phyloP scores from a whole-genome alignment of 208 protist genomes.

The Phytomonas serpens region DNA sequence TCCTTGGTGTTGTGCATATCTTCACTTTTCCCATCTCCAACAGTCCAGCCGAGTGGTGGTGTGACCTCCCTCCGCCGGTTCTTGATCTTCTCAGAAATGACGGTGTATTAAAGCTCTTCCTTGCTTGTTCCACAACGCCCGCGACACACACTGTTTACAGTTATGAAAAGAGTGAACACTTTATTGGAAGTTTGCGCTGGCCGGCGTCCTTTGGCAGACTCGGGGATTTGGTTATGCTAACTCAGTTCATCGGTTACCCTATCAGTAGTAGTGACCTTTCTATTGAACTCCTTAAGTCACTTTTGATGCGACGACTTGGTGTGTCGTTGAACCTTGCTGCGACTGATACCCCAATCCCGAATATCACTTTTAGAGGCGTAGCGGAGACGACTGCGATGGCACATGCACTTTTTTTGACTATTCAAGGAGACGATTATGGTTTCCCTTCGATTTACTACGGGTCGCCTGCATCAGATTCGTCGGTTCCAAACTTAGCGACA shows the following conservation, averaged over 20 bases:
- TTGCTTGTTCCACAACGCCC: not conserved
- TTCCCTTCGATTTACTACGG: not conserved
- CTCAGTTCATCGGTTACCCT: not conserved
- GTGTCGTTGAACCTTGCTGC: not conserved
- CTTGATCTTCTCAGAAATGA: not conserved
- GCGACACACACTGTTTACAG: not conserved
- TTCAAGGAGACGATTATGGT: not conserved
- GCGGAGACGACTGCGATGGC: not conserved
- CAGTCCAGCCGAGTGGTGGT: not conserved
- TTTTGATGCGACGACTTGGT: not conserved
- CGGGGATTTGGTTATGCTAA: slow-evolving; percentile 1
- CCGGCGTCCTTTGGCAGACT: not conserved
- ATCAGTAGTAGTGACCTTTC: not conserved
- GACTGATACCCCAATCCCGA: not conserved
- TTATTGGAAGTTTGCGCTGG: not conserved
- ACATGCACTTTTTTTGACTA: not conserved
- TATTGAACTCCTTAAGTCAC: not conserved
- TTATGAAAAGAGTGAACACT: not conserved
- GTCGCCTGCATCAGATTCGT: not conserved
- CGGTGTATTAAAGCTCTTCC: not conserved
- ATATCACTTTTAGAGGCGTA: not conserved
- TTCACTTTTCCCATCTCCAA: not conserved
- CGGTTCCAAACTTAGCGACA: not conserved
- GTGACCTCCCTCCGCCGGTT: not conserved
- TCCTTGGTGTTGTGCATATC: not conserved